phyloP scores from a whole-genome alignment of 2,329 filamentous ascomycete genomes.

The Metarhizium brunneum region DNA sequence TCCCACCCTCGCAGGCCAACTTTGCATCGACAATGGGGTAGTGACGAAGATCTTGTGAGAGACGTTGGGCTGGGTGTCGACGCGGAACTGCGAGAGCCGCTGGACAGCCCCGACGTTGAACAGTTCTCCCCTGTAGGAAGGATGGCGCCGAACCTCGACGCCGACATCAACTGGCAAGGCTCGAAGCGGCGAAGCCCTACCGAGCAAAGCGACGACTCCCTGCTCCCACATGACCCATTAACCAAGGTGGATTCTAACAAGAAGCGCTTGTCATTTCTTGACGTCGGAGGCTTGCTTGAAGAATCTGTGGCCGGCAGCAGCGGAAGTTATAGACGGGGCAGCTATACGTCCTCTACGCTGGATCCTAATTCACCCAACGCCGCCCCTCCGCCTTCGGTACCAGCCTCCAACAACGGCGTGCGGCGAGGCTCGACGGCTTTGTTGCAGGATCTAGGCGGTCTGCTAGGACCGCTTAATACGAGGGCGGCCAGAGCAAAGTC shows the following conservation, averaged over 20 bases:
- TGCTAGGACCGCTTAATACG: constrained; percentile 34
- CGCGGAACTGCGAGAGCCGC: constrained; percentile 36
- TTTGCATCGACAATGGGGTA: constrained; percentile 65
- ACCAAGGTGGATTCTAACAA: constrained; percentile 17
- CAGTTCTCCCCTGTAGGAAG: constrained; percentile 28
- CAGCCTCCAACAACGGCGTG: constrained; percentile 34
- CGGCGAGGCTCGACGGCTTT: constrained; percentile 47
- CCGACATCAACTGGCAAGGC: constrained; percentile 39
- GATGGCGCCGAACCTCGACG: constrained; percentile 19
- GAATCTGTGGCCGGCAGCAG: constrained; percentile 24
- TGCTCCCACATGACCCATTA: constrained; percentile 27
- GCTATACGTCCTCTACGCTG: constrained; percentile 30
- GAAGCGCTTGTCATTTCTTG: constrained; percentile 65
- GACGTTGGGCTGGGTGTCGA: constrained; percentile 64
- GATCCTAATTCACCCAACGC: constrained; percentile 27
- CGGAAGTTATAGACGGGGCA: constrained; percentile 28
- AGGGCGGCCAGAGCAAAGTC: constrained; percentile 21
- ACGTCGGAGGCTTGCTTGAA: constrained; percentile 69
- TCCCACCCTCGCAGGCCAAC: constrained; percentile 34
- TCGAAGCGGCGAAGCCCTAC: constrained; percentile 28
- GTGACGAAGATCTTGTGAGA: constrained; percentile 81
- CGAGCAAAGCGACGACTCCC: constrained; percentile 35
- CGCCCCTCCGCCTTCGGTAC: constrained; percentile 32
- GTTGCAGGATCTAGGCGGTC: constrained; percentile 49
- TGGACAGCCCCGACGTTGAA: constrained; percentile 15